Percentiles rank a stretch among this genome's conserved stretches.
Evolutionary conservation across 73 alveolate genomes (phyloP).

Genomic region (Paramecium sonneborni): DNA sequence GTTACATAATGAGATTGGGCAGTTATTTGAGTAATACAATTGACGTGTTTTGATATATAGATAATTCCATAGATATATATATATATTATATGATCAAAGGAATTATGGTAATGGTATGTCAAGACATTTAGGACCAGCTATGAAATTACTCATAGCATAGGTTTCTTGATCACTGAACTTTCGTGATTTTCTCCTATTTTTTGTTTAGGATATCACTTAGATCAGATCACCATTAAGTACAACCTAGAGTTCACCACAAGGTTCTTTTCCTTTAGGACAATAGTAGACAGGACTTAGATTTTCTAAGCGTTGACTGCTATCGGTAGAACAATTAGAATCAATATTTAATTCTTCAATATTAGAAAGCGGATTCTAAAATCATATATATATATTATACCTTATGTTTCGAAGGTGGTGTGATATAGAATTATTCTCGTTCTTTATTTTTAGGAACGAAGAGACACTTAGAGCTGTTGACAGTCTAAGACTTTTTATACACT

Average conservation of each 20-base stretch:
- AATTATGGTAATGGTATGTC: slow-evolving; percentile 31
- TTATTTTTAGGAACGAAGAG: neutral
- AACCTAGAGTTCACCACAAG: slow-evolving; percentile 35
- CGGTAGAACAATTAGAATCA: slow-evolving; percentile 43
- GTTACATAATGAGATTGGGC: neutral
- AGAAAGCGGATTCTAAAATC: neutral
- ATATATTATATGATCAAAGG: slow-evolving; percentile 20
- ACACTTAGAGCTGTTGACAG: slow-evolving; percentile 9
- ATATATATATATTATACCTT: neutral
- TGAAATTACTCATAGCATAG: slow-evolving; percentile 51
- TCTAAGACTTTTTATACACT: neutral
- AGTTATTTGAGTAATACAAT: neutral
- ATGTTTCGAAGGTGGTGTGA: slow-evolving; percentile 18
- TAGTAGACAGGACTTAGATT: slow-evolving; percentile 16
- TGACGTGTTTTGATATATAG: slow-evolving; percentile 21
- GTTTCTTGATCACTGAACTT: slow-evolving; percentile 49
- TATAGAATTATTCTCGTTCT: slow-evolving; percentile 6
- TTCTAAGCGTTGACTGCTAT: slow-evolving; percentile 32
- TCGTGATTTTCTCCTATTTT: slow-evolving; percentile 1
- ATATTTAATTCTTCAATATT: slow-evolving; percentile 11
- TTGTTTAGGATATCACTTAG: slow-evolving; percentile 20
- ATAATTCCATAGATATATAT: neutral
- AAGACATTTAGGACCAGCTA: slow-evolving; percentile 35
- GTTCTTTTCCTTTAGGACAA: slow-evolving; percentile 45
- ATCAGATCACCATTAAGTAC: neutral